Conservation (phyloP, 768 basidiomycete genomes). For the Suillus brevipes region DNA sequence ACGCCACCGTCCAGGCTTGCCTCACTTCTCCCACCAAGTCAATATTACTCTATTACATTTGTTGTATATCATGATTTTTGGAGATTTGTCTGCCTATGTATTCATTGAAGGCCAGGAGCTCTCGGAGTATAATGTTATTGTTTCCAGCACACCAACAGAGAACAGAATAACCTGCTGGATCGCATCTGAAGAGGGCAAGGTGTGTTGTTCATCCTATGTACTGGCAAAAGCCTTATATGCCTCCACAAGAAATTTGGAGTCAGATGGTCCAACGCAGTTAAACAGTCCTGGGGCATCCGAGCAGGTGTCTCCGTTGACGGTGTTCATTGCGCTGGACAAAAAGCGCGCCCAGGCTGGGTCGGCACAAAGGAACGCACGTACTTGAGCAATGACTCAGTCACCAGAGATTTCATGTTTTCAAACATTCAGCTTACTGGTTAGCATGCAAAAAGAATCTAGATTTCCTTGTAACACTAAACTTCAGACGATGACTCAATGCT, state of each 20-base stretch:
- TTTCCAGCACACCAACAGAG: not conserved
- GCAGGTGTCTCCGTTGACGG: conserved; percentile 16
- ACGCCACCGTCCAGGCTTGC: not conserved
- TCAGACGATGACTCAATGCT: conserved; percentile 24
- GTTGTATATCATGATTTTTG: conserved; percentile 16
- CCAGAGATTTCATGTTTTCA: conserved; percentile 18
- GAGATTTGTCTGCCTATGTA: conserved; percentile 14
- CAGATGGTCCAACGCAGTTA: conserved; percentile 14
- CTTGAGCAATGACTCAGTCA: not conserved
- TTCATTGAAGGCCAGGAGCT: conserved; percentile 16
- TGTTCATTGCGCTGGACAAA: rapidly evolving
- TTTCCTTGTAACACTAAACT: not conserved
- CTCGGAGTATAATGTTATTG: conserved; percentile 15
- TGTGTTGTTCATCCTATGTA: not conserved
- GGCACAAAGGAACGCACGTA: not conserved
- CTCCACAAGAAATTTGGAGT: not conserved
- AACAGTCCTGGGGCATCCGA: not conserved
- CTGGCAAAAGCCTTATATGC: not conserved
- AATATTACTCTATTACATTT: not conserved
- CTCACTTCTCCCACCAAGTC: not conserved
- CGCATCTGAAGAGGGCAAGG: conserved; percentile 25
- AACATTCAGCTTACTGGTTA: conserved; percentile 20
- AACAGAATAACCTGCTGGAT: conserved; percentile 24
- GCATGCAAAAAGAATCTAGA: not conserved
- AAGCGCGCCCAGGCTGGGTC: not conserved